Evolutionary conservation across 2,329 filamentous ascomycete genomes (phyloP), one percentile per base, ranked within the genome.

Genomic region (Exophiala calicioides): DNA sequence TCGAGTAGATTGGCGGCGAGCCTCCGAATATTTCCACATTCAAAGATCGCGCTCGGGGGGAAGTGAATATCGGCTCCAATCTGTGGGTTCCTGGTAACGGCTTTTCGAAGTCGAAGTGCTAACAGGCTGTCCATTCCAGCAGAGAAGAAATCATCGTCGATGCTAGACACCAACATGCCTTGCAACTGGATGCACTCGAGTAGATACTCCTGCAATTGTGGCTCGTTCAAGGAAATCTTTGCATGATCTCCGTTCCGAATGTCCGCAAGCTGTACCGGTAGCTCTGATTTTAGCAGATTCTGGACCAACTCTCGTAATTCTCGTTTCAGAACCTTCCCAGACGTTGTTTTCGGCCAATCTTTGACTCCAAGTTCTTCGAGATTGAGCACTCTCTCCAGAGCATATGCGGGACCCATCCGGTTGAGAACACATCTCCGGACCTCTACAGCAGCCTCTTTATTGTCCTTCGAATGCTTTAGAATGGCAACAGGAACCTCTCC

Each of bases 401-500:
- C 18, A 20, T 47, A 47, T 29, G 44, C 19, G 8, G 44, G 35
- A 6, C 44, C 44, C 44, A 47, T 47, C 7, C 12, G 18, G 7
- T 47, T 20, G 15, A 44, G 41, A 13, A 44, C 41, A 7, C 21
- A 36, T 30, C 20, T 27, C 31, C 37, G 20, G 9, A 44, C 33
- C n/a, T 16, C n/a, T 2, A 12, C 21, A 18, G 32, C 15, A 16
- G 21, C 21, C 3, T 16, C 7, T 5, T 13, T 19, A 24, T 36
- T 33, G 19, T 29, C 33, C 8, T 13, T 18, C 2, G 32, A 3
- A 30, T 44, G 49, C 23, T 62, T 58, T 19, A 74, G 66, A 9
- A 77, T 58, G 2, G 74, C 74, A 10, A 76, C 66, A 0, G 72
- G 70, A 3, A 77, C 65, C 51, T 77, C 73, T 3, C 74, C 73